A percentile compares a stretch with the other conserved stretches of the same genome.
phyloP scores from a whole-genome alignment of 805 yeast species.

The Ogataea allantospora region DNA sequence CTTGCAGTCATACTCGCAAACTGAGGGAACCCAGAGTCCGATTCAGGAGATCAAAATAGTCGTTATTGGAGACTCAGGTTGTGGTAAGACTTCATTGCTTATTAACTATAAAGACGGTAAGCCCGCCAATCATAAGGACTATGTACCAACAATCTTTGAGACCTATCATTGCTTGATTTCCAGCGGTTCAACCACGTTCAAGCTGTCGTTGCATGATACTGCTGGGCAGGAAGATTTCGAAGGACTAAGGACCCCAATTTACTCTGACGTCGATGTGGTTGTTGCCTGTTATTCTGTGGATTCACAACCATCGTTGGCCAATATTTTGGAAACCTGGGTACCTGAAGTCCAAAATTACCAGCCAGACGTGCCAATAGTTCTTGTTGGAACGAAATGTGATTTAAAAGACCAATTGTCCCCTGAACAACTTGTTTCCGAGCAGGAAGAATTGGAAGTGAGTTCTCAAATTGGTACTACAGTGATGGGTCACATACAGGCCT shows the following conservation, averaged over 20 bases:
- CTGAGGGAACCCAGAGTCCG: slow-evolving; percentile 1
- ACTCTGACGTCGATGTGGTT: slow-evolving; percentile 70
- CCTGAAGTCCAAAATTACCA: slow-evolving; percentile 82
- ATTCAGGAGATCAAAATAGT: slow-evolving; percentile 39
- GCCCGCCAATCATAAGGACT: slow-evolving; percentile 61
- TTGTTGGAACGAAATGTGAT: slow-evolving; percentile 78
- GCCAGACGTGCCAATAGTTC: slow-evolving; percentile 69
- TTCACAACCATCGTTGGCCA: slow-evolving; percentile 57
- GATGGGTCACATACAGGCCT: slow-evolving; percentile 67
- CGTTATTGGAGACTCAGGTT: slow-evolving; percentile 86
- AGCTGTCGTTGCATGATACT: slow-evolving; percentile 48
- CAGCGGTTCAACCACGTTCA: slow-evolving; percentile 35
- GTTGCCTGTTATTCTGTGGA: slow-evolving; percentile 72
- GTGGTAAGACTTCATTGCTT: slow-evolving; percentile 80
- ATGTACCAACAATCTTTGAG: slow-evolving; percentile 73
- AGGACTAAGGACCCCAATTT: slow-evolving; percentile 72
- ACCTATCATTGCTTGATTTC: slow-evolving; percentile 48
- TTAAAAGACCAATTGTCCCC: slow-evolving; percentile 30
- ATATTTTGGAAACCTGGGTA: slow-evolving; percentile 73
- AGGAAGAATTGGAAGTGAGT: slow-evolving; percentile 45
- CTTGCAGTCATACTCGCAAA: slow-evolving; percentile 14
- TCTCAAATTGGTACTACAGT: slow-evolving; percentile 45
- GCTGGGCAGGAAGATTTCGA: slow-evolving; percentile 90
- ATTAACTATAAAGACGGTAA: slow-evolving; percentile 65
- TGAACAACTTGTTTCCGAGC: slow-evolving; percentile 34